Evolutionary conservation across 208 protist genomes (phyloP).

Genomic region (Leishmania aethiopica): DNA sequence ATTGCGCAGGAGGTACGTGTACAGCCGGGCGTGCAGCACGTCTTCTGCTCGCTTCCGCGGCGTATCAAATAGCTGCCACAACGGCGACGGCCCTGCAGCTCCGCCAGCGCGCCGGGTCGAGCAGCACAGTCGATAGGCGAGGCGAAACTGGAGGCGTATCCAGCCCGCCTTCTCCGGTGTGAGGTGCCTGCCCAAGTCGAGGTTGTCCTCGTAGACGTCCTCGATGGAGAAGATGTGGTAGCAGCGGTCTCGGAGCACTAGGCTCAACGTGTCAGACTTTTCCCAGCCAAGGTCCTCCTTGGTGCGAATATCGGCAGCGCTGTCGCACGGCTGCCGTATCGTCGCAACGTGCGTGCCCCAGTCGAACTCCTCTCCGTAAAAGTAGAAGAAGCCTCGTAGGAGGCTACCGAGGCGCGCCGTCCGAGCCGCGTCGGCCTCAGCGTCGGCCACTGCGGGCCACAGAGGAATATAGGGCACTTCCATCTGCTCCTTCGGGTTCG

Average conservation of each 20-base stretch:
- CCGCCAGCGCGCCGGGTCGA: neutral
- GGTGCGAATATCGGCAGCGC: slow-evolving; percentile 8
- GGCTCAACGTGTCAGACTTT: slow-evolving; percentile 25
- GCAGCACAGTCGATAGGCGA: slow-evolving; percentile 27
- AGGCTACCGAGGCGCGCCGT: slow-evolving; percentile 35
- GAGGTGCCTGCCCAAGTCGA: slow-evolving; percentile 77
- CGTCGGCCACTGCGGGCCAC: slow-evolving; percentile 24
- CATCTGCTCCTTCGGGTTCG: slow-evolving; percentile 21
- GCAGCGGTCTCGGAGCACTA: slow-evolving; percentile 46
- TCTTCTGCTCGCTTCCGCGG: slow-evolving; percentile 22
- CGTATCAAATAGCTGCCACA: slow-evolving; percentile 29
- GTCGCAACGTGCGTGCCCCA: slow-evolving; percentile 51
- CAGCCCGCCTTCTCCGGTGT: slow-evolving; percentile 56
- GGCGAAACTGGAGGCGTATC: slow-evolving; percentile 65
- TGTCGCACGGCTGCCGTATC: slow-evolving; percentile 24
- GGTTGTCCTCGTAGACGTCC: slow-evolving; percentile 78
- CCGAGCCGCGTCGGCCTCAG: slow-evolving; percentile 3
- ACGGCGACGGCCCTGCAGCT: neutral
- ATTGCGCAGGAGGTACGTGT: slow-evolving; percentile 19
- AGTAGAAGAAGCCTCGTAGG: slow-evolving; percentile 59
- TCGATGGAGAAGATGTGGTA: slow-evolving; percentile 80
- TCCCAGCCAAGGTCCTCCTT: slow-evolving; percentile 48
- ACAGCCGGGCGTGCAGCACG: slow-evolving; percentile 29
- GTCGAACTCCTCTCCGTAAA: slow-evolving; percentile 59
- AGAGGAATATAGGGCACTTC: slow-evolving; percentile 58